Percentiles rank a stretch among this genome's conserved stretches.
These are phyloP conservation scores for Garcia nutans DNA, from an alignment of 345 rosid species.

Conservation along the genomic window DNA sequence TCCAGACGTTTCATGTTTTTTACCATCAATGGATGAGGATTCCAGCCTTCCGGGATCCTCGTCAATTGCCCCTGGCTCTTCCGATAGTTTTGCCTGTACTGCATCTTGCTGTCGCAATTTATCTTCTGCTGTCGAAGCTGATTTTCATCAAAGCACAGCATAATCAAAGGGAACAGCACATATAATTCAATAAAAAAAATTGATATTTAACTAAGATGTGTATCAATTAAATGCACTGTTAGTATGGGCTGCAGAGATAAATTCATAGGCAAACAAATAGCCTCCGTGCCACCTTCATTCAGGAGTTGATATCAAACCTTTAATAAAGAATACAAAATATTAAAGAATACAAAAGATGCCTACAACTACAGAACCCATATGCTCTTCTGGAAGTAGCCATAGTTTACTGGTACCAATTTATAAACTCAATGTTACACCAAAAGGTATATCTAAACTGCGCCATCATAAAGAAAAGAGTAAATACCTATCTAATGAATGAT, in stretches of 20 bases:
- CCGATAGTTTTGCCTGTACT: slow-evolving; percentile 36
- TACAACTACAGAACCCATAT: not conserved
- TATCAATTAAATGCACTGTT: too few species aligned
- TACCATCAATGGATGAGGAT: slow-evolving; percentile 30
- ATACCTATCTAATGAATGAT: not conserved
- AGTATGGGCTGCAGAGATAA: not conserved
- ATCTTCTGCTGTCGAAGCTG: slow-evolving; percentile 51
- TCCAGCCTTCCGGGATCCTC: slow-evolving; percentile 37
- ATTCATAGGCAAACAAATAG: not conserved
- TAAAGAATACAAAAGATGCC: too few species aligned
- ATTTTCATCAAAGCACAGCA: not conserved
- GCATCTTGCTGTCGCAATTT: slow-evolving; percentile 44
- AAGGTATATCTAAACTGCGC: not conserved
- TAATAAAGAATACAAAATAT: not conserved
- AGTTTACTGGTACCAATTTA: too few species aligned
- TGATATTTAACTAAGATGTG: too few species aligned
- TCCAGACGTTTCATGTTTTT: slow-evolving; percentile 20
- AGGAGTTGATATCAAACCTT: not conserved
- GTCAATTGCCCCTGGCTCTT: slow-evolving; percentile 40
- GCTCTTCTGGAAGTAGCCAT: not conserved
- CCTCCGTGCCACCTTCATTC: not conserved
- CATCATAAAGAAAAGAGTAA: not conserved
- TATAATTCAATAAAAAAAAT: not conserved
- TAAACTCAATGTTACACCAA: not conserved
- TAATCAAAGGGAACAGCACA: not conserved